Evolutionary conservation across 140 eudicot species (phyloP), one percentile per base, ranked within the genome.

Genomic region (Bidens hawaiensis): DNA sequence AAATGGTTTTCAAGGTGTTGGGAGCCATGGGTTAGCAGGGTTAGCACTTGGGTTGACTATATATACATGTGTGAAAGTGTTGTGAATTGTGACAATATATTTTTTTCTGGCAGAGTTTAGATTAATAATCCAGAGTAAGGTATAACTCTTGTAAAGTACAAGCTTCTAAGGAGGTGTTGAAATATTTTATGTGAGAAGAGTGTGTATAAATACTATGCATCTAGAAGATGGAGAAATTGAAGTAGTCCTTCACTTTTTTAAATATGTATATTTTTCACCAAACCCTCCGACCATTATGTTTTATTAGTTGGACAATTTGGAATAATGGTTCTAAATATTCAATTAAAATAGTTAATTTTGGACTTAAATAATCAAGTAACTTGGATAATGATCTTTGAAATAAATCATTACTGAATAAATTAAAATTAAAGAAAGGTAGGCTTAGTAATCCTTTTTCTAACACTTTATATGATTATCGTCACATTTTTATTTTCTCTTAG

Each of bases 1-100:
- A 30, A 24, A 62, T 4, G 34, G 80, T 11, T 58, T 41, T 73
- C 89, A 78, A 81, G 25, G 19, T 57, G 53, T 16, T 79, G 13
- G 60, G 54, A 24, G 72, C 76, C 88, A 82, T 82, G 42, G 23
- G 62, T 38, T 61, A 5, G 7, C 38, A 31, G 14, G 55, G 53
- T 25, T 55, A 14, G 50, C 8, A 64, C 28, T 30, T 59, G 68
- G 16, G 73, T 13, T 42, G 57, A 24, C 48, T 70, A 16, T 40
- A 42, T 21, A 53, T 70, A 47, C 60, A 70, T 42, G 77, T 27
- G 59, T 52, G 69, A 60, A 52, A 56, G 56, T 1, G 16, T 40
- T 40, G 13, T 5, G 14, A 53, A 53, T 69, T 70, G 50, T 53
- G 63, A 71, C 50, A 47, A 24, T 48, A 71, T 51, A 41, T 57